Evolutionary conservation across 495 filamentous ascomycete species (phyloP), one percentile per base, ranked within the genome.

Genomic region (Aspergillus affinis): DNA sequence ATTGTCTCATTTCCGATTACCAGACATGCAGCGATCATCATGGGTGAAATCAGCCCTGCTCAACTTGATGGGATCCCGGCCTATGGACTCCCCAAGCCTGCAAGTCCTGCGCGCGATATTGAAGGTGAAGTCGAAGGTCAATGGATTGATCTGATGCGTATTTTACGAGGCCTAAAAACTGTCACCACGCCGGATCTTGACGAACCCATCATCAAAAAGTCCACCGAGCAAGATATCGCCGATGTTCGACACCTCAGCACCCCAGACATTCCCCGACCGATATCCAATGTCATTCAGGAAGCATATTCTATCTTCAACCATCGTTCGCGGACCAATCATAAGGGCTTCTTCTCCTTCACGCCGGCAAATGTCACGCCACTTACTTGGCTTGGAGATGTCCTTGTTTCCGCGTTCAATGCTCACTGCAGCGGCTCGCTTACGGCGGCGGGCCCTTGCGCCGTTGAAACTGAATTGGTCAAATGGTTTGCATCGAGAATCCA

Each of bases 301-400:
- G 49, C 49, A 1, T 15, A 51, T 15, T 2, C 13, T 23, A 51
- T 51, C 49, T 51, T 51, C 20, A 15, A 51, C 13, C 21, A 51
- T 27, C 49, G 49, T 2, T 12, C 26, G n/a, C 49, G 49, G 1
- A 51, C 49, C 49, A 51, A 55, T 19, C 66, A 68, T 27, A 63
- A 63, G 0, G 52, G 36, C 13, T 60, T 59, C 32, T 66, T 68
- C 41, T 47, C 51, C 26, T 63, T 68, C 48, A 64, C 66, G 18
- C 63, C 63, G 6, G 44, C 47, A 13, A 65, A 65, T 4, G 36
- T 44, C 2, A 48, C 53, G 12, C 59, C 60, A 0, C 15, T 61
- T 5, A 55, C 59, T 0, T 63, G 29, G 45, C 36, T 68, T 0
- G 66, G 66, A 1, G 56, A 61, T 12, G 48, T 60, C 12, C 13